Conservation (phyloP, 208 protist genomes). For the Novymonas esmeraldas region DNA sequence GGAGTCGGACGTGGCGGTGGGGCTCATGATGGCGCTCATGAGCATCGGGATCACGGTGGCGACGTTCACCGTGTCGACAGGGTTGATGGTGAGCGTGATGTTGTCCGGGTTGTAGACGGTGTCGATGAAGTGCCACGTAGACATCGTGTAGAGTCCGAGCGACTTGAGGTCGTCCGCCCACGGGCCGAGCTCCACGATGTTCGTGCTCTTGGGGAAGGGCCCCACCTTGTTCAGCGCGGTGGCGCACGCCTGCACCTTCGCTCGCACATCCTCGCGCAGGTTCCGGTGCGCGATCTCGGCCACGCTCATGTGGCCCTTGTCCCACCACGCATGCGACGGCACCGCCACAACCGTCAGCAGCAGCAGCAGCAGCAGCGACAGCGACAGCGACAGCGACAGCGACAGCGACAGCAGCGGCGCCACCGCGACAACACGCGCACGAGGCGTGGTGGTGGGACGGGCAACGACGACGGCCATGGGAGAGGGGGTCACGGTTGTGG, state of each 20-base stretch:
- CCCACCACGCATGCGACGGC: constrained; percentile 52
- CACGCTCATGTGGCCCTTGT: constrained; percentile 61
- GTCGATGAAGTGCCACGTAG: constrained; percentile 63
- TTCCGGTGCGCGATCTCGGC: constrained; percentile 56
- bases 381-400: no score
- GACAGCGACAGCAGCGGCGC: no score
- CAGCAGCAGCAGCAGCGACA: constrained; percentile 9
- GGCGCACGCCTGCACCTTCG: constrained; percentile 23
- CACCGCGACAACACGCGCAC: not conserved
- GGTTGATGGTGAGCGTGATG: constrained; percentile 29
- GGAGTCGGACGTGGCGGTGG: constrained; percentile 11
- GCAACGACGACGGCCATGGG: not conserved
- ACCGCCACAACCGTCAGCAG: constrained; percentile 4
- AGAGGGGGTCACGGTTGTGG: not conserved
- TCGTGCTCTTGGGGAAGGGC: constrained; percentile 42
- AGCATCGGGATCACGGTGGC: constrained; percentile 36
- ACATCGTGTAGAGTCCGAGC: constrained; percentile 37
- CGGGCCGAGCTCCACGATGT: constrained; percentile 45
- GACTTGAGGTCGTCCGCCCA: constrained; percentile 64
- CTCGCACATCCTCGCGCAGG: constrained; percentile 22
- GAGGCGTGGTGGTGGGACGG: not conserved
- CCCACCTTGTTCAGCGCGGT: constrained; percentile 29
- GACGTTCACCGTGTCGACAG: constrained; percentile 37
- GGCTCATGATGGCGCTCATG: constrained; percentile 22
- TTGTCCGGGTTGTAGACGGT: constrained; percentile 42